phyloP scores from a whole-genome alignment of 495 filamentous ascomycete genomes.

The Penicillium arizonense region DNA sequence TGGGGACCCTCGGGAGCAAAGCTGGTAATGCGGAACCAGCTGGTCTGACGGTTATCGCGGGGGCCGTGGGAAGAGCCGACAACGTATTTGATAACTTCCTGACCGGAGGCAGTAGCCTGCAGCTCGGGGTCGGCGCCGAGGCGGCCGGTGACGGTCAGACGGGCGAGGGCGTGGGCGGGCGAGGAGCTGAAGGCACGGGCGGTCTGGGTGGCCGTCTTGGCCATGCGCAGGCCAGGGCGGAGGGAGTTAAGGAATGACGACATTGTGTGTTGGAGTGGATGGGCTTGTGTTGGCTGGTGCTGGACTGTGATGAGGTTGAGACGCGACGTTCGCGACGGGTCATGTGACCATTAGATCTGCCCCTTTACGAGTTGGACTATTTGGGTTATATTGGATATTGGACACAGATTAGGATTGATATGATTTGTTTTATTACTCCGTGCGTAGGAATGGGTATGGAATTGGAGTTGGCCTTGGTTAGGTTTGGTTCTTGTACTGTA shows the following conservation, averaged over 20 bases:
- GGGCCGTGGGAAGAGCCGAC: slow-evolving; percentile 59
- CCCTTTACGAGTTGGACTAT: too few relatives aligned
- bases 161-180: slow-evolving; percentile 44
- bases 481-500: too few relatives aligned
- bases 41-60: slow-evolving; percentile 62
- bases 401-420: too few relatives aligned
- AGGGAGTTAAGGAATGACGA: slow-evolving; percentile 49
- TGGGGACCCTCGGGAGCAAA: slow-evolving; percentile 60
- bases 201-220: slow-evolving; percentile 34
- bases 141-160: slow-evolving; percentile 73
- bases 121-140: slow-evolving; percentile 71
- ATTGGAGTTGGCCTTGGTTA: too few relatives aligned
- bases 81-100: slow-evolving; percentile 65
- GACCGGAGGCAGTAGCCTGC: slow-evolving; percentile 59
- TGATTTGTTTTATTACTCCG: too few relatives aligned
- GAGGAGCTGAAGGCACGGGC: slow-evolving; percentile 60
- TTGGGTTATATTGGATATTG: too few relatives aligned
- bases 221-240: slow-evolving; percentile 34
- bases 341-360: too few relatives aligned
- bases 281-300: slow-evolving; percentile 22
- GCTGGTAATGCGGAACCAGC: slow-evolving; percentile 71
- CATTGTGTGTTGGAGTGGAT: slow-evolving; percentile 41
- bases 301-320: neutral
- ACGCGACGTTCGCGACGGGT: neutral
- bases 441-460: too few relatives aligned